These are phyloP conservation scores for Acorus calamus DNA, from an alignment of 106 monocot genomes.

Conservation along the genomic window DNA sequence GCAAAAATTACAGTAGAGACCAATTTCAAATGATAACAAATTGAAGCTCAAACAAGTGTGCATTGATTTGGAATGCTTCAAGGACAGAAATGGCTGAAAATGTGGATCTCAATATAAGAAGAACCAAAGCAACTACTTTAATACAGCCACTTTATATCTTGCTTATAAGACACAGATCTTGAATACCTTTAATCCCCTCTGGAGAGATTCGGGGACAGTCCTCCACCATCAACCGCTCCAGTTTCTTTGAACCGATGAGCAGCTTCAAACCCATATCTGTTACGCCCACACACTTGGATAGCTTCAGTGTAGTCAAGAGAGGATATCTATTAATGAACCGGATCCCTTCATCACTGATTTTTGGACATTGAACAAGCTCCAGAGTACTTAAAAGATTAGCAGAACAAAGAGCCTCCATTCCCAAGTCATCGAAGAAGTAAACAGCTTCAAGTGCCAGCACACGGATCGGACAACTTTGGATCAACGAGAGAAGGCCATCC, in stretches of 20 bases:
- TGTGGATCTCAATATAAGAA: too few relatives aligned
- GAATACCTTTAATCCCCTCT: slow-evolving; percentile 44
- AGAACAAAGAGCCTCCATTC: slow-evolving; percentile 48
- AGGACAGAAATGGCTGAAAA: too few relatives aligned
- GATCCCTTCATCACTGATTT: slow-evolving; percentile 45
- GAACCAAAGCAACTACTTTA: not conserved
- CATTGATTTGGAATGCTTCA: too few relatives aligned
- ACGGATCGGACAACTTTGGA: slow-evolving; percentile 47
- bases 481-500: slow-evolving; percentile 28
- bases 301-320: slow-evolving; percentile 28
- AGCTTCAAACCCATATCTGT: slow-evolving; percentile 51
- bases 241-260: slow-evolving; percentile 24
- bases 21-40: too few relatives aligned
- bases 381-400: slow-evolving; percentile 27
- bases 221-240: slow-evolving; percentile 40
- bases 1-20: too few relatives aligned
- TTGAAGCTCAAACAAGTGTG: too few relatives aligned
- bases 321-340: slow-evolving; percentile 14
- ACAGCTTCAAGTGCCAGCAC: slow-evolving; percentile 28
- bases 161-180: slow-evolving; percentile 39
- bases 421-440: slow-evolving; percentile 40
- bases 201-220: slow-evolving; percentile 52
- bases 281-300: slow-evolving; percentile 50
- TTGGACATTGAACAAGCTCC: slow-evolving; percentile 48
- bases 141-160: slow-evolving; percentile 45